Conservation (phyloP, 148 eudicot species). For the Rhododendron kiyosumense region DNA sequence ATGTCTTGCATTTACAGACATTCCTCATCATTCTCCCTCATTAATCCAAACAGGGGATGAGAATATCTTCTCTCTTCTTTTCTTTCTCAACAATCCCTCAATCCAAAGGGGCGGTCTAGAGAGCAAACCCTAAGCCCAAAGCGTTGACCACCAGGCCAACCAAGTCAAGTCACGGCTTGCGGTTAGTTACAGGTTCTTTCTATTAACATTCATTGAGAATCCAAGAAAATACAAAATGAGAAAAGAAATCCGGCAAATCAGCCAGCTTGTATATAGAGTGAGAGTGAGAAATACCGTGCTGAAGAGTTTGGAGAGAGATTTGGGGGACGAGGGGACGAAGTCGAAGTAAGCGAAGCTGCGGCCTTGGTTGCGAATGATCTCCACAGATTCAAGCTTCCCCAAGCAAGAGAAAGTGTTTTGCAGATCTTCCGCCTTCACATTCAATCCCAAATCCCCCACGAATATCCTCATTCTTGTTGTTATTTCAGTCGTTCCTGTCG, state of each 20-base stretch:
- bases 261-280: not conserved
- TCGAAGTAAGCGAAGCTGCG: slow-evolving; percentile 86
- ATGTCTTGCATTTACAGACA: too few relatives aligned
- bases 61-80: too few relatives aligned
- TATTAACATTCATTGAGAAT: not conserved
- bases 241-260: not conserved
- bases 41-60: too few relatives aligned
- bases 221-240: not conserved
- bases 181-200: not conserved
- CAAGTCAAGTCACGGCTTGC: not conserved
- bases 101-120: too few relatives aligned
- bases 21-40: too few relatives aligned
- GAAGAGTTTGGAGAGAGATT: slow-evolving; percentile 86
- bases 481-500: not conserved
- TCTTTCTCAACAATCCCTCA: too few relatives aligned
- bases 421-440: slow-evolving; percentile 60
- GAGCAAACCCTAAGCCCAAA: not conserved
- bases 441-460: slow-evolving; percentile 79
- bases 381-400: slow-evolving; percentile 54
- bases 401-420: slow-evolving; percentile 55
- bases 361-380: slow-evolving; percentile 63
- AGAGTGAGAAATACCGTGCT: slow-evolving; percentile 56
- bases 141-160: not conserved
- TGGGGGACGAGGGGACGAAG: slow-evolving; percentile 61
- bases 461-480: slow-evolving; percentile 37